phyloP scores from a whole-genome alignment of 2,329 filamentous ascomycete genomes.

The Alternaria angustiovoidea region DNA sequence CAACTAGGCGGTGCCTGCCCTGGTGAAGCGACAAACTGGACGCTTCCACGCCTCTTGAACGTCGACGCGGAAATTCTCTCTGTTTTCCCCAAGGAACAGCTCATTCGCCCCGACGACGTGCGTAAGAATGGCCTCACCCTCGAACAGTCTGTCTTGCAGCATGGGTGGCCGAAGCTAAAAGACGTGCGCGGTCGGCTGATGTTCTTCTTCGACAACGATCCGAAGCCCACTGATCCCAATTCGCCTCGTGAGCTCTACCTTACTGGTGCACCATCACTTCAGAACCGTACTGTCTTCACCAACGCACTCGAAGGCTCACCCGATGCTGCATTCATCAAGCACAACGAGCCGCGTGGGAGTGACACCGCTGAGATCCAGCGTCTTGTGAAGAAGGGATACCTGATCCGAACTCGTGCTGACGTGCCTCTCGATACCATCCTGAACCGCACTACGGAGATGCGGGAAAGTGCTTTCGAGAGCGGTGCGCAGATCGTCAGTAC shows the following conservation, averaged over 20 bases:
- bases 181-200: conserved; percentile 57
- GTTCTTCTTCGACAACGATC: conserved; percentile 62
- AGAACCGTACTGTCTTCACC: conserved; percentile 60
- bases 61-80: conserved; percentile 59
- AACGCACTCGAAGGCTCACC: conserved; percentile 57
- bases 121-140: conserved; percentile 54
- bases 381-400: conserved; percentile 58
- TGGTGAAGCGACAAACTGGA: conserved; percentile 55
- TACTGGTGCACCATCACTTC: conserved; percentile 45
- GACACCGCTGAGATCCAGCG: conserved; percentile 54
- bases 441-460: conserved; percentile 53
- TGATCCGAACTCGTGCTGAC: conserved; percentile 60
- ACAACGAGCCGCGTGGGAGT: conserved; percentile 54
- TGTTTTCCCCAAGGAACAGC: conserved; percentile 51
- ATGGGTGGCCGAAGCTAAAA: conserved; percentile 60
- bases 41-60: conserved; percentile 52
- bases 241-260: conserved; percentile 52
- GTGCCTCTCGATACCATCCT: conserved; percentile 57
- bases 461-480: conserved; percentile 55
- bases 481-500: conserved; percentile 62
- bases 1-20: conserved; percentile 48
- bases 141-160: conserved; percentile 56
- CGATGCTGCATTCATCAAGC: conserved; percentile 61
- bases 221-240: conserved; percentile 40
- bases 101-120: conserved; percentile 60